Base-by-base conservation (phyloP, 192 early-diverging fungal genomes). In the Polychytrium aggregatum region DNA sequence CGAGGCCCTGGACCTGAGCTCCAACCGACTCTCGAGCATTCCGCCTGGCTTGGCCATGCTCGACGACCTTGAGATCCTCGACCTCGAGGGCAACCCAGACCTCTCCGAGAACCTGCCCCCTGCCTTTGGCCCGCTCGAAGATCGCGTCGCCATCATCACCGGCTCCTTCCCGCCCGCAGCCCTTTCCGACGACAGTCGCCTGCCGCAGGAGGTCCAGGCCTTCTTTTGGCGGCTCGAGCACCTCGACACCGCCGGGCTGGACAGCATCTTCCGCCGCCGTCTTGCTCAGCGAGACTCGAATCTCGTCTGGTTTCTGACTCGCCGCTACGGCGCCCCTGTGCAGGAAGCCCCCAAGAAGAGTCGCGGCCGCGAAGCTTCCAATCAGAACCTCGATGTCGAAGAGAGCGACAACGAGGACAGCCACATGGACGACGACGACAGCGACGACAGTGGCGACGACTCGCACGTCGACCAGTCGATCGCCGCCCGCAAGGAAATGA, bases 1-100 rank as follows among this genome's bases (percentile, higher is more conserved):
- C 6, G 48, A 54, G 20, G 66, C 57, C 62, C 59, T 71, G 11
- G 68, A 71, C 51, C 40, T 67, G 21, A 58, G 50, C 34, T 33
- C 36, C 22, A 71, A 71, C 55, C 14, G 50, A 20, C 52, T 71
- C 48, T 20, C 56, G 27, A 41, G 29, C 25, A 48, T 70, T 5
- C 64, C 64, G 0, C 25, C 35, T 1, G 44, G 17, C 21, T 36
- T 71, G n/a, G 40, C 59, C 20, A 64, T 67, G 6, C 36, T 71
- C 16, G 29, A 24, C 9, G 58, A 63, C 34, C 58, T 71, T 14
- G 57, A 62, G n/a, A 31, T 71, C 30, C 57, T 71, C 28, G 68
- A 71, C 44, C 38, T 71, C n/a, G 56, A 55, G 20, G 43, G 47
- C 27, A 71, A 71, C 50, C 18, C 46, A 38, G 61, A 42, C 17